Percentiles rank a stretch among this genome's conserved stretches.
phyloP scores from a whole-genome alignment of 345 rosid genomes.

The Populus davidiana region DNA sequence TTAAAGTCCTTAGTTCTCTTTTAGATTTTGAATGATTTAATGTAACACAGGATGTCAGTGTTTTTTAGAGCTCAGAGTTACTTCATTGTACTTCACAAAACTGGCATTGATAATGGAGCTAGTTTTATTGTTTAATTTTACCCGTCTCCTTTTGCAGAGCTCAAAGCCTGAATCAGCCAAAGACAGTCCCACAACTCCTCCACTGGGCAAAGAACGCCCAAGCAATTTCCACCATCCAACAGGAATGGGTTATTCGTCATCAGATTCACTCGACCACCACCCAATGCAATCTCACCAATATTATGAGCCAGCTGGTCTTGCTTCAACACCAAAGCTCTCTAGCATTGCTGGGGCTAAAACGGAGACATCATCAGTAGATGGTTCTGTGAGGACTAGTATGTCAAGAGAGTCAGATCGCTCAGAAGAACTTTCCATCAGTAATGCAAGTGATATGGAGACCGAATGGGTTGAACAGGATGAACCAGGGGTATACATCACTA shows the following conservation, averaged over 20 bases:
- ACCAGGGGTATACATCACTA: conserved; percentile 89
- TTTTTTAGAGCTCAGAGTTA: neutral
- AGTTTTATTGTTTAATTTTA: neutral
- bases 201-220: conserved; percentile 62
- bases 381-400: conserved; percentile 66
- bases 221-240: conserved; percentile 37
- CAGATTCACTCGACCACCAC: conserved; percentile 62
- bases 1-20: neutral
- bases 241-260: conserved; percentile 56
- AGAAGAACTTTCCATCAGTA: conserved; percentile 76
- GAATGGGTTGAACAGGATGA: conserved; percentile 99
- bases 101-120: neutral
- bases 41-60: neutral
- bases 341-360: conserved; percentile 67
- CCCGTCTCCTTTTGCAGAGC: conserved; percentile 35
- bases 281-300: conserved; percentile 41
- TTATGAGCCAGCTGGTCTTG: conserved; percentile 52
- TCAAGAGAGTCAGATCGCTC: conserved; percentile 74
- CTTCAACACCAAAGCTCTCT: conserved; percentile 67
- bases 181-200: conserved; percentile 75
- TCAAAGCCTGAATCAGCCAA: conserved; percentile 55
- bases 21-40: neutral
- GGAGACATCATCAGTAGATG: conserved; percentile 69
- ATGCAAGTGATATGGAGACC: conserved; percentile 84
- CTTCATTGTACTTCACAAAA: neutral